Evolutionary conservation across 306 rosid species (phyloP), one percentile per base, ranked within the genome.

Genomic region (Lithocarpus polystachyus): DNA sequence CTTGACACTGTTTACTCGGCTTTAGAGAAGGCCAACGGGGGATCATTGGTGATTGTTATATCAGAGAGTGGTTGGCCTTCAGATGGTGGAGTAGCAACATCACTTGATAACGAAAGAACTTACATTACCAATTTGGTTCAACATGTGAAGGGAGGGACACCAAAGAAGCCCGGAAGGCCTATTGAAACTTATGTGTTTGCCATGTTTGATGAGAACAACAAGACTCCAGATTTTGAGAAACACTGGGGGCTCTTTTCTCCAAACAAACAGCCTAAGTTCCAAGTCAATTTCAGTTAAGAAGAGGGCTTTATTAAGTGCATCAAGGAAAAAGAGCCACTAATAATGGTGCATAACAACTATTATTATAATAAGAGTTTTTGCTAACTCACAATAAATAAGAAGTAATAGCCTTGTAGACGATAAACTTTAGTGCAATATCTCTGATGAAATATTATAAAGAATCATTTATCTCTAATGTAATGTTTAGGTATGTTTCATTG

Each of bases 21-120:
- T 4, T 43, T 88, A 54, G 90, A 86, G 87, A 86, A 37, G 31
- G 78, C 74, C 0, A 87, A 87, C 0, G 87, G 86, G 13, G 82
- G 67, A 24, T 53, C 82, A 1, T 4, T 86, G 73, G 75, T 75
- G 56, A 75, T 88, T 3, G 88, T 86, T 24, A 87, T 84, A 14
- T 79, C 89, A 0, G 87, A 90, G 73, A 81, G 73, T 57, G 92
- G 92, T 8, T 90, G 92, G 89, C 92, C 94, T 18, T 81, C 92
- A 0, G 72, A 68, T 11, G 84, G 87, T 4, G 89, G 92, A 14
- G 60, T 9, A 0, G 86, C 70, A 17, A 82, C 94, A 61, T 35
- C 82, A 3, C 51, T 48, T 9, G 87, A 83, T 0, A 81, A 83
- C 73, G 92, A 88, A 13, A 71, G 82, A 60, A 83, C 84, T 52